phyloP scores from a whole-genome alignment of 306 rosid species.

The Trifolium subterraneum region DNA sequence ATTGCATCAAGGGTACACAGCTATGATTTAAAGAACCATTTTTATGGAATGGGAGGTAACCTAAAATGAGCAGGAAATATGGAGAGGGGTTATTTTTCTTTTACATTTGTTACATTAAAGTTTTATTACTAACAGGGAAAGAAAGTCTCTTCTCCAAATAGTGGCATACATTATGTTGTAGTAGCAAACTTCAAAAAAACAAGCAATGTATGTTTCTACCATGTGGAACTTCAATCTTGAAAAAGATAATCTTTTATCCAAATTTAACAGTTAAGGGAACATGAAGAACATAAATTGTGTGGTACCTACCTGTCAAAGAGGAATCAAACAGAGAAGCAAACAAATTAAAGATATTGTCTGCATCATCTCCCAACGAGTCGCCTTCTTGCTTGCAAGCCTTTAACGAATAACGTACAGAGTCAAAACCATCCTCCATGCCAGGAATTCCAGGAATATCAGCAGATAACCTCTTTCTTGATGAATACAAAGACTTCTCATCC shows the following conservation, averaged over 20 bases:
- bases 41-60: slow-evolving; percentile 3
- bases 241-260: slow-evolving; percentile 5
- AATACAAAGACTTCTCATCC: slow-evolving; percentile 55
- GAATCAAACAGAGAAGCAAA: slow-evolving; percentile 91
- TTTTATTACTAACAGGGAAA: slow-evolving; percentile 11
- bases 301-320: slow-evolving; percentile 91
- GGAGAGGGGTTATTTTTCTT: slow-evolving; percentile 4
- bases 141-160: slow-evolving; percentile 8
- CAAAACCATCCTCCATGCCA: slow-evolving; percentile 58
- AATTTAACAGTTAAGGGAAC: slow-evolving; percentile 31
- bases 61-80: slow-evolving; percentile 35
- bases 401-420: slow-evolving; percentile 62
- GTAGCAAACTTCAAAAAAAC: slow-evolving; percentile 27
- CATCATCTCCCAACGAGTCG: slow-evolving; percentile 66
- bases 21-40: slow-evolving; percentile 30
- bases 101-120: background rate
- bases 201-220: slow-evolving; percentile 1
- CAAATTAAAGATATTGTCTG: slow-evolving; percentile 64
- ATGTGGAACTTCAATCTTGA: slow-evolving; percentile 35
- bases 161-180: slow-evolving; percentile 27
- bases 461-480: slow-evolving; percentile 61
- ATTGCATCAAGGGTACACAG: background rate
- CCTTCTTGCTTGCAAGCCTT: slow-evolving; percentile 75
- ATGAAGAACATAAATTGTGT: slow-evolving; percentile 18
- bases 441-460: slow-evolving; percentile 56